phyloP scores from a whole-genome alignment of 208 protist species.

The Leishmania lainsoni region DNA sequence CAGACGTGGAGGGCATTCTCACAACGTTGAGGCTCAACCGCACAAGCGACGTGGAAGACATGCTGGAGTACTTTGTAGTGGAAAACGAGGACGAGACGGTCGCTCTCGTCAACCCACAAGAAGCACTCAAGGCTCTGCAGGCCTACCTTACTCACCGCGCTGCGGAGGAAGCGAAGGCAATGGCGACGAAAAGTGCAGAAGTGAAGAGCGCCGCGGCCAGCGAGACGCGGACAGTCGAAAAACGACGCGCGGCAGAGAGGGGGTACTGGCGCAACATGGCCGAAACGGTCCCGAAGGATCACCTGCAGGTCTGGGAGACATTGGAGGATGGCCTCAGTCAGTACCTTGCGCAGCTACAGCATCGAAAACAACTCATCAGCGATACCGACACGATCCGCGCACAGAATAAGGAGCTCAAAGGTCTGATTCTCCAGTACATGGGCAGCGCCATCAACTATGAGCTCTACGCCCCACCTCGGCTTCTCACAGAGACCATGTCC shows the following conservation, averaged over 20 bases:
- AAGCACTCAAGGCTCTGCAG: slow-evolving; percentile 81
- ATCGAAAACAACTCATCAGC: slow-evolving; percentile 85
- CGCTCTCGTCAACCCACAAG: slow-evolving; percentile 82
- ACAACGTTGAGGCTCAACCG: slow-evolving; percentile 89
- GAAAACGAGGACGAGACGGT: slow-evolving; percentile 67
- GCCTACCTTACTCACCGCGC: slow-evolving; percentile 79
- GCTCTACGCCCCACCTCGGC: slow-evolving; percentile 79
- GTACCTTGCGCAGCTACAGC: slow-evolving; percentile 90
- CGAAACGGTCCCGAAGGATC: slow-evolving; percentile 74
- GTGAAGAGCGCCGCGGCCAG: slow-evolving; percentile 15
- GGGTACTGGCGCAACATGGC: slow-evolving; percentile 90
- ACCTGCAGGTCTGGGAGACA: slow-evolving; percentile 85
- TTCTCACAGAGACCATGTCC: slow-evolving; percentile 39
- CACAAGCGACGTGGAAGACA: slow-evolving; percentile 84
- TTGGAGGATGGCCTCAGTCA: slow-evolving; percentile 89
- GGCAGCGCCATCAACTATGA: slow-evolving; percentile 92
- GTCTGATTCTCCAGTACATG: slow-evolving; percentile 93
- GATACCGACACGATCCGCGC: slow-evolving; percentile 85
- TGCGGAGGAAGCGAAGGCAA: slow-evolving; percentile 24
- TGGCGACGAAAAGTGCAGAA: slow-evolving; percentile 15
- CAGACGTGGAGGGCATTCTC: slow-evolving; percentile 92
- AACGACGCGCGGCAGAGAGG: slow-evolving; percentile 56
- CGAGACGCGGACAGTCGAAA: slow-evolving; percentile 36
- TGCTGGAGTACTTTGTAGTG: slow-evolving; percentile 89
- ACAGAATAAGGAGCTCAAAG: slow-evolving; percentile 94